Evolutionary conservation across 2,329 filamentous ascomycete species (phyloP).

Genomic region (Trichoderma polysporum): DNA sequence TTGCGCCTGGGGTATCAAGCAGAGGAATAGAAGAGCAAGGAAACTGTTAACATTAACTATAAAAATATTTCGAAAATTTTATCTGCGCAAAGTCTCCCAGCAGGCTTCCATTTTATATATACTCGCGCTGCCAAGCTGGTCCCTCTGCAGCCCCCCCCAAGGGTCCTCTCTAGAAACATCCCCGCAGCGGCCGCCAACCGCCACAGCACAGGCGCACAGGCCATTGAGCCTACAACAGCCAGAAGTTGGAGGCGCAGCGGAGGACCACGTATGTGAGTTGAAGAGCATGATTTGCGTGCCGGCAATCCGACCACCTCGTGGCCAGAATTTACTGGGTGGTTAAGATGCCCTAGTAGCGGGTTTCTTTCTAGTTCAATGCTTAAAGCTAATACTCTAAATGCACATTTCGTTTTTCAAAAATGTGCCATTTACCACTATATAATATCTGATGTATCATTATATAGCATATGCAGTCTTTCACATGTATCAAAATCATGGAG

Average conservation of each 20-base stretch:
- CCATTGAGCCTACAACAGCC: background rate
- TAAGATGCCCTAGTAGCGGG: background rate
- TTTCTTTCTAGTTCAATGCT: background rate
- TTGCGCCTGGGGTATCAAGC: background rate
- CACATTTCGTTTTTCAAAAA: background rate
- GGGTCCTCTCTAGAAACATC: background rate
- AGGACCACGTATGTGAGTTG: slow-evolving; percentile 3
- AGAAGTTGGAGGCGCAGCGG: slow-evolving; percentile 11
- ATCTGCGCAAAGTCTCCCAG: background rate
- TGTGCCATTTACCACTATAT: background rate
- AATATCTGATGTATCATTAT: background rate
- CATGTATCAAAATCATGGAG: background rate
- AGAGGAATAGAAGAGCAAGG: background rate
- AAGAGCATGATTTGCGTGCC: background rate
- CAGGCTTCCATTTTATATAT: background rate
- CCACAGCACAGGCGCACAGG: background rate
- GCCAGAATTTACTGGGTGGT: background rate
- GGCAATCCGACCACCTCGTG: background rate
- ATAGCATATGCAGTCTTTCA: background rate
- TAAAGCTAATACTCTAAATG: background rate
- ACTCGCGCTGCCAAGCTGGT: background rate
- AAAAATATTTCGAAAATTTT: background rate
- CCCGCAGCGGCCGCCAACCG: slow-evolving; percentile 10
- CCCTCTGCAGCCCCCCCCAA: background rate
- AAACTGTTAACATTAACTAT: background rate